Evolutionary conservation across 73 alveolate species (phyloP).

Genomic region (Paramecium biaurelia): DNA sequence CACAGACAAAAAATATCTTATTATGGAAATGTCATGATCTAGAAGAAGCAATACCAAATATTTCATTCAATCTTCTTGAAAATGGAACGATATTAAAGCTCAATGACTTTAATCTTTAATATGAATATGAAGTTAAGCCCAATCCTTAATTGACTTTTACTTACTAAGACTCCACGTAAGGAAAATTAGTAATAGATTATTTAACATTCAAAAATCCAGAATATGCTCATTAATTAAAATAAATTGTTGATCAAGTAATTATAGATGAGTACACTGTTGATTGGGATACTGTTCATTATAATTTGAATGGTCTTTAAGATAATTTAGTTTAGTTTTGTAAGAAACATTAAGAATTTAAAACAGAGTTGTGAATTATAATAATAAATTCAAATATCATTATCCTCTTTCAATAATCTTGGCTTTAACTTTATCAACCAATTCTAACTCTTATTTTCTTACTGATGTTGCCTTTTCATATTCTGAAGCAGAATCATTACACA

Average conservation of each 20-base stretch:
- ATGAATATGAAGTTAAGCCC: background rate
- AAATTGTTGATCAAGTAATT: background rate
- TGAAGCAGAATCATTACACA: constrained; percentile 22
- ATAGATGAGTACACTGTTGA: background rate
- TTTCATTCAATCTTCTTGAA: background rate
- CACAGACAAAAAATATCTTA: background rate
- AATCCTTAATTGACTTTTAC: background rate
- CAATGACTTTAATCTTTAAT: background rate
- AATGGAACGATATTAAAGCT: background rate
- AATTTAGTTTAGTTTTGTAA: background rate
- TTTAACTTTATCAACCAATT: background rate
- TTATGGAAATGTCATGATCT: constrained; percentile 28
- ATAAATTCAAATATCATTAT: background rate
- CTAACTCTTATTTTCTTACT: constrained; percentile 22
- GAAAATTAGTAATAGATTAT: background rate
- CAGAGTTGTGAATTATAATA: background rate
- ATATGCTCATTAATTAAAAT: background rate
- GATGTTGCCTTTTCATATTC: constrained; percentile 29
- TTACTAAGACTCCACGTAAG: background rate
- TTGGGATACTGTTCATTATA: constrained; percentile 4
- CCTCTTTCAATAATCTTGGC: constrained; percentile 26
- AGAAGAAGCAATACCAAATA: background rate
- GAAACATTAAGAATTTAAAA: background rate
- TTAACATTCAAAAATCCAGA: background rate
- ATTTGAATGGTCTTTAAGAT: background rate